Percentiles rank a stretch among this genome's conserved stretches.
Evolutionary conservation across 352 stramenopile genomes (phyloP).

Genomic region (Globisporangium spinosum): DNA sequence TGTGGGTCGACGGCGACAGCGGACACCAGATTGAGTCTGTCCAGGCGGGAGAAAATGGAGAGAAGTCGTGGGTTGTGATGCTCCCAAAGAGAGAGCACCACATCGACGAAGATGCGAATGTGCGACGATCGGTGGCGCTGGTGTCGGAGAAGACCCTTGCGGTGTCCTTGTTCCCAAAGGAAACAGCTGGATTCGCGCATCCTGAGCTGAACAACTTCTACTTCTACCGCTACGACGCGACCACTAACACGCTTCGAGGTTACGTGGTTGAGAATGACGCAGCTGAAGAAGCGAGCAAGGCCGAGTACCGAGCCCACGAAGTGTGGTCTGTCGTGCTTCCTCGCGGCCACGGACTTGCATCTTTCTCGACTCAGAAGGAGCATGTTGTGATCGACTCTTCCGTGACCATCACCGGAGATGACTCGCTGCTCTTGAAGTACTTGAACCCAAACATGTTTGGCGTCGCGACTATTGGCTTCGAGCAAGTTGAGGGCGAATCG

Average conservation of each 20-base stretch:
- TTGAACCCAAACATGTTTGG: slow-evolving; percentile 95
- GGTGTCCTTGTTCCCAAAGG: slow-evolving; percentile 56
- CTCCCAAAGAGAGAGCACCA: slow-evolving; percentile 75
- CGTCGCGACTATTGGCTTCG: slow-evolving; percentile 79
- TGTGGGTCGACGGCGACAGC: slow-evolving; percentile 73
- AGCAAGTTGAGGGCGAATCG: slow-evolving; percentile 32
- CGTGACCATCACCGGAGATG: slow-evolving; percentile 90
- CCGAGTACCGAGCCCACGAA: slow-evolving; percentile 39
- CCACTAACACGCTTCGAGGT: slow-evolving; percentile 42
- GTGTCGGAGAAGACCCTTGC: slow-evolving; percentile 44
- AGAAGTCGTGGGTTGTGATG: slow-evolving; percentile 55
- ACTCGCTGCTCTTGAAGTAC: slow-evolving; percentile 97
- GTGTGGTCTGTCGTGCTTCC: slow-evolving; percentile 74
- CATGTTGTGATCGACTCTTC: slow-evolving; percentile 66
- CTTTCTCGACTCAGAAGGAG: slow-evolving; percentile 57
- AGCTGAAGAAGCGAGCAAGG: slow-evolving; percentile 6
- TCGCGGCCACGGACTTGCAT: slow-evolving; percentile 47
- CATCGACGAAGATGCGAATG: slow-evolving; percentile 50
- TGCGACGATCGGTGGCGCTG: slow-evolving; percentile 58
- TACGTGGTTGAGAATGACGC: slow-evolving; percentile 47
- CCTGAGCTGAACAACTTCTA: slow-evolving; percentile 72
- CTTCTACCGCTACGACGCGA: slow-evolving; percentile 71
- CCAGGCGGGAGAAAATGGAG: slow-evolving; percentile 18
- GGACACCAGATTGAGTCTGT: slow-evolving; percentile 42
- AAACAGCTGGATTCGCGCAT: slow-evolving; percentile 34